These are phyloP conservation scores for Fusarium tricinctum DNA, from an alignment of 2,329 filamentous ascomycete species.

Conservation along the genomic window DNA sequence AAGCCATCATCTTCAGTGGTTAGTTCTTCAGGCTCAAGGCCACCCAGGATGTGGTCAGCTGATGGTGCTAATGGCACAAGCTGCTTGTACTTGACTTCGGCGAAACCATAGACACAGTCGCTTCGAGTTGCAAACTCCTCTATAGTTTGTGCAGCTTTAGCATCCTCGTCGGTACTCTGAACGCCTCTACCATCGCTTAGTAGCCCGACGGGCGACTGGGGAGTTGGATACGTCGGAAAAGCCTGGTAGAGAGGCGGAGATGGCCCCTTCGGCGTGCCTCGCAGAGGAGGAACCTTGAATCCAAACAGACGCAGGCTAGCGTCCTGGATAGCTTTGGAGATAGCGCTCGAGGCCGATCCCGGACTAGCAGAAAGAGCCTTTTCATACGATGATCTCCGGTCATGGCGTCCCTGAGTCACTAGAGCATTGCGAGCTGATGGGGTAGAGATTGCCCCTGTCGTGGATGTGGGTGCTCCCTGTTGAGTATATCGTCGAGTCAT, in stretches of 20 bases:
- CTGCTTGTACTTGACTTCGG: slow-evolving; percentile 98
- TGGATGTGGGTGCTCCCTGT: slow-evolving; percentile 77
- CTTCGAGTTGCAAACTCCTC: slow-evolving; percentile 94
- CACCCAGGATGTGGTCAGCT: slow-evolving; percentile 77
- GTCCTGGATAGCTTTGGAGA: slow-evolving; percentile 95
- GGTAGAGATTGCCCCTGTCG: slow-evolving; percentile 76
- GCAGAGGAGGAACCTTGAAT: slow-evolving; percentile 76
- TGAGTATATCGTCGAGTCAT: slow-evolving; percentile 84
- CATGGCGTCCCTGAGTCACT: slow-evolving; percentile 78
- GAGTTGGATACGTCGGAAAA: slow-evolving; percentile 86
- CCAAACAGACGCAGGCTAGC: slow-evolving; percentile 84
- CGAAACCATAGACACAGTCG: slow-evolving; percentile 97
- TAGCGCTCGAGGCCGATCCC: slow-evolving; percentile 85
- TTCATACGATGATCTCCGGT: slow-evolving; percentile 85
- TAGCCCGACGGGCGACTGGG: slow-evolving; percentile 71
- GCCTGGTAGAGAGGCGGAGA: slow-evolving; percentile 85
- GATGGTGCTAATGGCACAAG: slow-evolving; percentile 90
- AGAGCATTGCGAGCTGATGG: slow-evolving; percentile 80
- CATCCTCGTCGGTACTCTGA: slow-evolving; percentile 80
- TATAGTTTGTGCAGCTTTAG: slow-evolving; percentile 81
- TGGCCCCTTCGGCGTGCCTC: slow-evolving; percentile 69
- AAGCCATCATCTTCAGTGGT: slow-evolving; percentile 77
- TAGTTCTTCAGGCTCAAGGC: slow-evolving; percentile 68
- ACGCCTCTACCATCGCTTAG: slow-evolving; percentile 73
- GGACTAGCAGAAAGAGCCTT: slow-evolving; percentile 77